Base-by-base conservation (phyloP, 441 rosid genomes). In the Aquilaria agallochum region DNA sequence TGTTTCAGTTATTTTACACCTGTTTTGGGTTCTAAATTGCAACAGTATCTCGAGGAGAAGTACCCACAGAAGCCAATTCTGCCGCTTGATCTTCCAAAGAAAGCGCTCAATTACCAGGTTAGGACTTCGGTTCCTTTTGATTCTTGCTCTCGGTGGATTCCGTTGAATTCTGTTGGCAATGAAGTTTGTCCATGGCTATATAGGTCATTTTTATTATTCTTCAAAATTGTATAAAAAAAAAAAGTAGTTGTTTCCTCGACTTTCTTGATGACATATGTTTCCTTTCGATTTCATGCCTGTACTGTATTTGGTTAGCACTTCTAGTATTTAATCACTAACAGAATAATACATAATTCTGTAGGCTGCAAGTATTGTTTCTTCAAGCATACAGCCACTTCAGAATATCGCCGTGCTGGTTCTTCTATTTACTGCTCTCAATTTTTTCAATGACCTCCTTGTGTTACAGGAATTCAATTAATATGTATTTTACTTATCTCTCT, bases 351-450 rank as follows among this genome's bases (percentile, higher is more conserved):
- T 54, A 3, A 55, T 56, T 36, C 60, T 69, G 53, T 70, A 87
- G 96, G 96, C 75, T 53, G 82, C 85, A 64, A 93, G 74, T 62
- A 77, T 84, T 68, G 85, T 92, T 64, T 81, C 74, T 58, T 83
- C 93, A 5, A 83, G 86, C 72, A 92, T 89, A 70, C 96, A 92
- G 64, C 91, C 98, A 60, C 78, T 82, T 68, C 92, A 86, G 71
- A 90, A 90, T 77, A 11, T 78, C 45, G 74, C 61, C 66, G 85
- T 73, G 52, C 66, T 84, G 65, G 95, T 86, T 27, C 49, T 55
- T 54, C 68, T 55, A 11, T 54, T 34, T 51, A 34, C 48, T 44
- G 7, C 14, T 65, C 31, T 53, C 10, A 13, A 33, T 68, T 48
- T 4, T 15, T 44, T 30, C 59, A 36, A 13, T 56, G 45, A 40